Evolutionary conservation across 331 rosid genomes (phyloP), one percentile per base, ranked within the genome.

Genomic region (Prunus yedoensis): DNA sequence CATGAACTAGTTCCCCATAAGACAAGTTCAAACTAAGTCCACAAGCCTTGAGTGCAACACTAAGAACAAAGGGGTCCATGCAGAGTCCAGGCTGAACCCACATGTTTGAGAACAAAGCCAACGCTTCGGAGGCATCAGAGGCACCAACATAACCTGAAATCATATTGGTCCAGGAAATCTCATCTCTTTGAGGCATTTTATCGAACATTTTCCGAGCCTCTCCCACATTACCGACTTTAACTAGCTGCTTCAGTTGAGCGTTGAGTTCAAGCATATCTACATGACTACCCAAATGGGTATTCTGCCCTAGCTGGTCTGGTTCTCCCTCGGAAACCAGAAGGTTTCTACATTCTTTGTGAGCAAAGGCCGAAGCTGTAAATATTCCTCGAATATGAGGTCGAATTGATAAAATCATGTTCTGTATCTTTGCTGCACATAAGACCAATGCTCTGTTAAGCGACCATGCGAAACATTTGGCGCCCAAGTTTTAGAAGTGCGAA

Each of bases 41-140:
- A 73, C 93, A 86, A 80, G 91, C 93, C 87, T 91, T 89, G 80
- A 89, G 74, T 30, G 81, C 89, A 82, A 89, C 77, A 78, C 93
- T 88, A 72, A 89, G 85, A 50, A 82, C 67, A 66, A 89, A 91
- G 43, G 86, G 91, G 80, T 89, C 95, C 80, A 78, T 84, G 50
- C 74, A 77, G 70, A 85, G 77, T 57, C 70, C 85, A 23, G 89
- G 80, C 43, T 77, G 85, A 57, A 77, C 79, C 85, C 91, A 79
- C 90, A 87, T 80, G 25, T 61, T 49, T 23, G 90, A 83, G 71
- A 92, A 88, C 78, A 89, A 67, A 77, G 49, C 47, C 86, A 89
- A 71, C 10, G 97, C 97, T 82, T 82, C 84, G 71, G 52, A 51
- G 16, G 84, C 75, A 54, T 87, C 71, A 8, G 78, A 80, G 67